Conservation (phyloP, 306 rosid species). For the Prunus padus region DNA sequence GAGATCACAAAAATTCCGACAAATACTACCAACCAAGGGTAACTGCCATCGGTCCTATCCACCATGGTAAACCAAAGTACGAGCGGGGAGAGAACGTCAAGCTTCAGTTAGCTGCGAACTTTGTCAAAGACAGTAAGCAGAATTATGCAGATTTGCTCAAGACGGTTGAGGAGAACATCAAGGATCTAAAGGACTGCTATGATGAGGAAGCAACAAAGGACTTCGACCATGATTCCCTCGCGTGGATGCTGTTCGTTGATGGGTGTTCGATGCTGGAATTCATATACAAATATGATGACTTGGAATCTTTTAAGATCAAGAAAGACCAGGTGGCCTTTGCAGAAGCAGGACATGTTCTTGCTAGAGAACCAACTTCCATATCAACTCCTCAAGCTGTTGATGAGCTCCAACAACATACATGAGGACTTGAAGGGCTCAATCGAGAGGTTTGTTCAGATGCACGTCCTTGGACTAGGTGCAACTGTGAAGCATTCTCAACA, state of each 20-base stretch:
- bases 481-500: neutral
- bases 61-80: neutral
- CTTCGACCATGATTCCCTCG: neutral
- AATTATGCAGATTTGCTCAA: neutral
- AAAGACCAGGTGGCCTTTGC: neutral
- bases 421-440: neutral
- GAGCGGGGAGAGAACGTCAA: neutral
- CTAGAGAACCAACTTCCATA: conserved; percentile 34
- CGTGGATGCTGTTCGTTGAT: neutral
- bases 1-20: neutral
- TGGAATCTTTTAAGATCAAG: too few species aligned
- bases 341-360: conserved; percentile 24
- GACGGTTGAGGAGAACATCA: neutral
- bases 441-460: neutral
- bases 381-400: conserved; percentile 4
- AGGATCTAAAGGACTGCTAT: neutral
- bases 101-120: neutral
- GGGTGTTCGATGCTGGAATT: neutral
- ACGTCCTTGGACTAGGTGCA: neutral
- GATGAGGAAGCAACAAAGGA: neutral
- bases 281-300: neutral
- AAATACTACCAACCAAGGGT: conserved; percentile 15
- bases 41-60: conserved; percentile 24
- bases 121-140: neutral
- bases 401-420: fast-evolving